Evolutionary conservation across 164 flowering plant genomes (phyloP), one percentile per base, ranked within the genome.

Genomic region (Hamamelis virginiana): DNA sequence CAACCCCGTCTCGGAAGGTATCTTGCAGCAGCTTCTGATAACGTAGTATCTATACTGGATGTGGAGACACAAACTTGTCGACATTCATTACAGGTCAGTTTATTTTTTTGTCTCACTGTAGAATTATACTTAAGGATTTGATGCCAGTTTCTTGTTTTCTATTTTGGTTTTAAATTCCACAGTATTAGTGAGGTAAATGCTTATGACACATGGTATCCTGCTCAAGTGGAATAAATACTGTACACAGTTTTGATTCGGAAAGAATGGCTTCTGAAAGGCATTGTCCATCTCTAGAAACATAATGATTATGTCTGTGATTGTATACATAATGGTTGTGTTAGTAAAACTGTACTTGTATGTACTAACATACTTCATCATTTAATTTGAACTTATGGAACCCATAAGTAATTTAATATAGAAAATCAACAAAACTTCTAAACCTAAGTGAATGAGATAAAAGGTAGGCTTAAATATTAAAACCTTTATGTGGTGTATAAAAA

Each of bases 11-110:
- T 60, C 58, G 96, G 94, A 62, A 77, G 82, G 64, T 87, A 78
- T 70, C 83, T 91, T 55, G 93, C 93, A 26, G 85, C 91, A 53
- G 91, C 88, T 66, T 83, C 87, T 3, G 93, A 81, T 55, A 87
- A 87, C 67, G 78, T 80, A 62, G 87, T 91, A 14, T 85, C 87
- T 44, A 81, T 91, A 67, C 63, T 86, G 21, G 91, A 89, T 71
- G 83, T 76, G 16, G 91, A 89, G 75, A 83, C 91, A 43, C 87
- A 80, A 67, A 81, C 74, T 26, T 76, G 84, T 47, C 81, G 74
- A 62, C 82, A 80, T 64, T 74, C 85, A 43, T 76, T 88, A 52
- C 79, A 85, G 91, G 96, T 88, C 13, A 14, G 45, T 21, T 9
- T 59, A 5, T 67, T 22, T 23, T 50, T 4, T 52, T 16, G 0